phyloP scores from a whole-genome alignment of 805 yeast species.

The Zygosaccharomyces gambellarensis region DNA sequence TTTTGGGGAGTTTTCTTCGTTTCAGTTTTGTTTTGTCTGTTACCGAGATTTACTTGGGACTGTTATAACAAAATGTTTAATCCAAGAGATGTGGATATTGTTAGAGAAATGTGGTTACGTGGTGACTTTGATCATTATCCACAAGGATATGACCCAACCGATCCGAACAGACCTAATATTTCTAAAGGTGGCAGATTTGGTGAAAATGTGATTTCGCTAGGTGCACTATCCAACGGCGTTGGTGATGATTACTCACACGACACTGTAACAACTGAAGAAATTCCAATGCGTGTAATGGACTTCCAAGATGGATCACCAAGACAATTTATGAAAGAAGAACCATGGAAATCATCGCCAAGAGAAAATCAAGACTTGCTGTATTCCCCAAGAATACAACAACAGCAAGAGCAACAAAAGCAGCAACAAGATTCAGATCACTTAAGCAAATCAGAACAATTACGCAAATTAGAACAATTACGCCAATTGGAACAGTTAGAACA shows the following conservation, averaged over 20 bases:
- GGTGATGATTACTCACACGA: constrained; percentile 24
- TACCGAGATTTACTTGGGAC: constrained; percentile 66
- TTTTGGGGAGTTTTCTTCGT: constrained; percentile 66
- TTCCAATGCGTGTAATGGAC: constrained; percentile 32
- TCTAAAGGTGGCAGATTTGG: constrained; percentile 39
- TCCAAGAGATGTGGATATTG: constrained; percentile 69
- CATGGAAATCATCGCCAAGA: constrained; percentile 24
- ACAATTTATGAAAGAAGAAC: constrained; percentile 18
- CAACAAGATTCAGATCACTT: not conserved
- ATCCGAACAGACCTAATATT: constrained; percentile 56
- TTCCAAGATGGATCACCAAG: constrained; percentile 31
- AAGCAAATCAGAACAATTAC: not conserved
- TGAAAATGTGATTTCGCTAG: constrained; percentile 31
- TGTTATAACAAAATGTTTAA: constrained; percentile 45
- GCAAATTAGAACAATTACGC: not conserved
- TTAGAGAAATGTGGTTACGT: constrained; percentile 61
- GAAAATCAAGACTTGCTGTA: constrained; percentile 27
- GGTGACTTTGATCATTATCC: constrained; percentile 71
- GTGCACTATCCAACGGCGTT: constrained; percentile 15
- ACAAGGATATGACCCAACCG: constrained; percentile 70
- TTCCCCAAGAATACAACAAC: constrained; percentile 17
- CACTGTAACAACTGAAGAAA: constrained; percentile 38
- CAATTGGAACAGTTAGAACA: constrained; percentile 2
- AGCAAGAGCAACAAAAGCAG: not conserved
- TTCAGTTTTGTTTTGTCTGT: constrained; percentile 58